These are phyloP conservation scores for Suillus alpinus DNA, from an alignment of 768 basidiomycete genomes.

Conservation along the genomic window DNA sequence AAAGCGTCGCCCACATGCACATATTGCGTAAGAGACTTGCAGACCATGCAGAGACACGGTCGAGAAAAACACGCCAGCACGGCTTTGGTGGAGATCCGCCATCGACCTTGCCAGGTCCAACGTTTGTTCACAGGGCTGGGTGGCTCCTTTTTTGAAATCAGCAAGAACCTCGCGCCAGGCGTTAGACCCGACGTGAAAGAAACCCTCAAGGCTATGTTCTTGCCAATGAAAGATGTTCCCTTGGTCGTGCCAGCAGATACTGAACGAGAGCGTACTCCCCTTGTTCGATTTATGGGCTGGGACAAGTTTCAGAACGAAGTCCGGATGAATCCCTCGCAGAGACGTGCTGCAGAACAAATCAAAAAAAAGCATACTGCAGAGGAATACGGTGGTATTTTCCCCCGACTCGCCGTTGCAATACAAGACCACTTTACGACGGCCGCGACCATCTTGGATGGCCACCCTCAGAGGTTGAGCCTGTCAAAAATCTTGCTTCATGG, in stretches of 20 bases:
- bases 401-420: not conserved
- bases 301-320: not conserved
- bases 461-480: not conserved
- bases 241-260: not conserved
- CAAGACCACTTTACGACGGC: not conserved
- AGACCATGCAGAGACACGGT: not conserved
- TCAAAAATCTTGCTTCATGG: not conserved
- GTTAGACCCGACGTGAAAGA: not conserved
- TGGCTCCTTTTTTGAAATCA: not conserved
- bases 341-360: not conserved
- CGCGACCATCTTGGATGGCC: not conserved
- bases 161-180: accelerated
- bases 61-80: accelerated
- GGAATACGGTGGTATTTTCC: not conserved
- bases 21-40: not conserved
- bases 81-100: not conserved
- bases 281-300: not conserved
- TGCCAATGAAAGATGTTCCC: not conserved
- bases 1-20: not conserved
- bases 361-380: not conserved
- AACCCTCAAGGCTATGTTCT: not conserved
- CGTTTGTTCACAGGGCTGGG: not conserved
- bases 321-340: not conserved
- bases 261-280: not conserved
- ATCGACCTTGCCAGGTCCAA: not conserved